Evolutionary conservation across 176 grass and related monocot species (phyloP).

Genomic region (Lolium perenne): DNA sequence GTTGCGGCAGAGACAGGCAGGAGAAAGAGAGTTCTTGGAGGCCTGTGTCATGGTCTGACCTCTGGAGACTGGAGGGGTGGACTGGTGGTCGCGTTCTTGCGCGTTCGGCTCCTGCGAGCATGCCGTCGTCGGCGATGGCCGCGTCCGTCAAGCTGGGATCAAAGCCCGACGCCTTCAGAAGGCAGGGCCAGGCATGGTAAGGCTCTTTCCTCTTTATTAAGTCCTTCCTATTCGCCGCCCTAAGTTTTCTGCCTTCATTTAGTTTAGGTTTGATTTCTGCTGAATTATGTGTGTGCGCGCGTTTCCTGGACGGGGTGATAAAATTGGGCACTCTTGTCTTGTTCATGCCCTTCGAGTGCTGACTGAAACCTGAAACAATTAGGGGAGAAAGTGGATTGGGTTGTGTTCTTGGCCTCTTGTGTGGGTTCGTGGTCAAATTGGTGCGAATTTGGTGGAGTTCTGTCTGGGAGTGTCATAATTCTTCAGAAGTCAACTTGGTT

Average conservation of each 20-base stretch:
- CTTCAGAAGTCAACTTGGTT: slow-evolving; percentile 22
- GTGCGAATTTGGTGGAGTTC: neutral
- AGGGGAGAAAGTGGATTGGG: neutral
- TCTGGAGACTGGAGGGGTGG: neutral
- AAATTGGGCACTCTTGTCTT: neutral
- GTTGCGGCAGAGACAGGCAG: neutral
- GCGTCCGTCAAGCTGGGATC: slow-evolving; percentile 72
- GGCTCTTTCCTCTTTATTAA: neutral
- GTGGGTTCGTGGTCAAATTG: slow-evolving; percentile 24
- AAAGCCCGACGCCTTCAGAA: slow-evolving; percentile 82
- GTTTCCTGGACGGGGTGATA: neutral
- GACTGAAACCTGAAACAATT: neutral
- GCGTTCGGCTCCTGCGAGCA: neutral
- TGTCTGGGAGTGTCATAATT: neutral
- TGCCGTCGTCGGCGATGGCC: slow-evolving; percentile 42
- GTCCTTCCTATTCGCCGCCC: neutral
- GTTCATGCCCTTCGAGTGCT: slow-evolving; percentile 15
- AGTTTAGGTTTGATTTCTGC: neutral
- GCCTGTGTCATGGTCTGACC: slow-evolving; percentile 37
- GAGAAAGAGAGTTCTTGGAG: slow-evolving; percentile 32
- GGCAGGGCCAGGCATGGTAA: slow-evolving; percentile 88
- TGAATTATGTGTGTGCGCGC: neutral
- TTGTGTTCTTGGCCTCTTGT: neutral
- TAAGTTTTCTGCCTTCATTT: neutral
- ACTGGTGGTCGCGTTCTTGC: slow-evolving; percentile 8